Percentiles rank a stretch among this genome's conserved stretches.
Conservation (phyloP, 257 asterid species). For the Misopates orontium region DNA sequence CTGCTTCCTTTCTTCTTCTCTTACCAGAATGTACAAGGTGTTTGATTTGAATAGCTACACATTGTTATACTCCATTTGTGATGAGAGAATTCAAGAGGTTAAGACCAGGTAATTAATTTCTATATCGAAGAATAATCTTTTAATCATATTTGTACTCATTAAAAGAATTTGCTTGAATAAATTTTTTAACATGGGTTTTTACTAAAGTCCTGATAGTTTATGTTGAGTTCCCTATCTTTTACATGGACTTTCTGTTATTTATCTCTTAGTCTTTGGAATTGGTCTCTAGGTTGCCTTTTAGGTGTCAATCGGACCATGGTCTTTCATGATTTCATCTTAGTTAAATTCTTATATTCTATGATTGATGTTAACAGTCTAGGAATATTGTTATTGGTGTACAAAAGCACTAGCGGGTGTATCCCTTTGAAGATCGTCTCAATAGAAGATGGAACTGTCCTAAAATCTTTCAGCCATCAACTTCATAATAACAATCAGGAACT, state of each 20-base stretch:
- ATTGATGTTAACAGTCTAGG: conserved; percentile 70
- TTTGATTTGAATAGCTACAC: conserved; percentile 63
- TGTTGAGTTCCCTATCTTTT: too few relatives aligned
- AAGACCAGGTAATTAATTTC: conserved; percentile 66
- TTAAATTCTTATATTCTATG: not conserved
- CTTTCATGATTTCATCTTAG: too few relatives aligned
- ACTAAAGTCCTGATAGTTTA: too few relatives aligned
- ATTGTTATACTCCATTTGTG: conserved; percentile 93
- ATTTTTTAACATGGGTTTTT: too few relatives aligned
- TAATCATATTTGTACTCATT: too few relatives aligned
- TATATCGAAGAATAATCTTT: not conserved
- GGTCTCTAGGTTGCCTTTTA: too few relatives aligned
- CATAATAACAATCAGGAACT: conserved; percentile 94
- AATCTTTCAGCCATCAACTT: conserved; percentile 87
- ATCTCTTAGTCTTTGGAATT: too few relatives aligned
- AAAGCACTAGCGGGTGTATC: conserved; percentile 69
- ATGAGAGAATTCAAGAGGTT: conserved; percentile 76
- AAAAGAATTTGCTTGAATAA: too few relatives aligned
- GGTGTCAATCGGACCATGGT: too few relatives aligned
- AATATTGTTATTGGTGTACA: conserved; percentile 82
- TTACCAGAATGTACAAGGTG: conserved; percentile 76
- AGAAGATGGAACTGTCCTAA: conserved; percentile 95
- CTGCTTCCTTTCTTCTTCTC: conserved; percentile 14
- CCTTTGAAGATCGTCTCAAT: conserved; percentile 90
- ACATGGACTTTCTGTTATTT: too few relatives aligned